Evolutionary conservation across 1,284 basidiomycete genomes (phyloP).

Genomic region (Moesziomyces globuligerus): DNA sequence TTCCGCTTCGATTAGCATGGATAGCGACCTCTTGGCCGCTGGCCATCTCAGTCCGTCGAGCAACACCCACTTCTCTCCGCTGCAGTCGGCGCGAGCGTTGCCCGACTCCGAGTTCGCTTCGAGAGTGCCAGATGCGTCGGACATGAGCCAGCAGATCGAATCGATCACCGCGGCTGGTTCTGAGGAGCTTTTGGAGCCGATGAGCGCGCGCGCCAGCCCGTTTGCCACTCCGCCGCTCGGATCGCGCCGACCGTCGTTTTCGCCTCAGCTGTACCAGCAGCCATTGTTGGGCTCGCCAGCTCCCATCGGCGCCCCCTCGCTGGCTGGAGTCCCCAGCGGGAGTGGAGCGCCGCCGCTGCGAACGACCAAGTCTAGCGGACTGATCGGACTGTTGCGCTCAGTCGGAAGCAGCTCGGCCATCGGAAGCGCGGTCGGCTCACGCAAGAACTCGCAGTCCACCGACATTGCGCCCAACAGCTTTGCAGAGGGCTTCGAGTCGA

Average conservation of each 20-base stretch:
- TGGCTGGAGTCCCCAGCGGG: neutral
- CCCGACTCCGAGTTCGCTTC: slow-evolving; percentile 30
- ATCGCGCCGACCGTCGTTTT: slow-evolving; percentile 16
- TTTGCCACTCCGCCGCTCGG: slow-evolving; percentile 36
- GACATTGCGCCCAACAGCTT: slow-evolving; percentile 32
- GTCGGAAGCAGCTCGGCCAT: slow-evolving; percentile 31
- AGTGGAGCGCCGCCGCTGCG: slow-evolving; percentile 9
- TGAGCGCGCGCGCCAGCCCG: slow-evolving; percentile 15
- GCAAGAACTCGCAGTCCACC: slow-evolving; percentile 31
- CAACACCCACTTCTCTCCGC: slow-evolving; percentile 36
- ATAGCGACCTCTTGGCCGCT: slow-evolving; percentile 16
- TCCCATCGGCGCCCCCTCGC: slow-evolving; percentile 19
- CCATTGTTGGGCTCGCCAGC: slow-evolving; percentile 38
- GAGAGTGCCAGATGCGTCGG: slow-evolving; percentile 20
- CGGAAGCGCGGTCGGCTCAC: slow-evolving; percentile 7
- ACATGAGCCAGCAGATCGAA: slow-evolving; percentile 36
- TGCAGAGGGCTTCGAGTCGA: slow-evolving; percentile 9
- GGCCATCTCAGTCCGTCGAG: slow-evolving; percentile 21
- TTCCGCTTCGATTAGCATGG: slow-evolving; percentile 30
- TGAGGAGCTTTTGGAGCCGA: slow-evolving; percentile 25
- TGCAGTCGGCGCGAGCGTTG: slow-evolving; percentile 20
- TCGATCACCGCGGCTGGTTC: slow-evolving; percentile 21
- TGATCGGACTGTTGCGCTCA: slow-evolving; percentile 37
- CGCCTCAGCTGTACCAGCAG: slow-evolving; percentile 16
- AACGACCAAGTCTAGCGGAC: slow-evolving; percentile 17